Evolutionary conservation across 225 moss, liverwort and hornwort genomes (phyloP), one percentile per base, ranked within the genome.

Genomic region (Physcomitrellopsis africana): DNA sequence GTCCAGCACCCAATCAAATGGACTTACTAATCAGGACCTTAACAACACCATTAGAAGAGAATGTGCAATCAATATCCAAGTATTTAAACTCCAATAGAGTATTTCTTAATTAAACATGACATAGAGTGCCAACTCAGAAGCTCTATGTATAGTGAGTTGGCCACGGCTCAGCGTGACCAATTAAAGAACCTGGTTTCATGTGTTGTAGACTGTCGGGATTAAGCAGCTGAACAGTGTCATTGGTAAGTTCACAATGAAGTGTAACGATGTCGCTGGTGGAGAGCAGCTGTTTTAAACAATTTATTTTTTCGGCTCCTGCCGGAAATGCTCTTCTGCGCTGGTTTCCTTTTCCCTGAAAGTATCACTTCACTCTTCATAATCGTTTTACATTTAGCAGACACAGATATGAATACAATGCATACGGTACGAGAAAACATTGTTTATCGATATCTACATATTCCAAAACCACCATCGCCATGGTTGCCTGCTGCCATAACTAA

Each of bases 231-330:
- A 97, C 77, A 59, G 96, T 94, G 44, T 94, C 94, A 72, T 93
- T 93, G 0, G 91, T 94, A 19, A 97, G 92, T 63, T 87, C 86
- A 77, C 96, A 97, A 62, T 94, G 96, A 69, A 97, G 92, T 44
- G 96, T 86, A 54, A 97, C 83, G 43, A 97, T 91, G 73, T 97
- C 96, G 64, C 96, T 93, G 81, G 78, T 43, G 51, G 87, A 83
- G 42, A 97, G 87, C 70, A 97, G 83, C 80, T 97, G 94, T 82
- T 91, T 90, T 32, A 97, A 78, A 79, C 64, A 89, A 3, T 81
- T 78, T 0, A 90, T 62, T 76, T 82, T 93, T 37, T 77, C 90
- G 11, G 86, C 96, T 80, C 86, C 81, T 8, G 81, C 74, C 72
- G 96, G 87, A 44, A 94, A 85, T 9, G 53, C 74, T 51, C 81